Base-by-base conservation (phyloP, 768 basidiomycete species). In the Galerina sulciceps region DNA sequence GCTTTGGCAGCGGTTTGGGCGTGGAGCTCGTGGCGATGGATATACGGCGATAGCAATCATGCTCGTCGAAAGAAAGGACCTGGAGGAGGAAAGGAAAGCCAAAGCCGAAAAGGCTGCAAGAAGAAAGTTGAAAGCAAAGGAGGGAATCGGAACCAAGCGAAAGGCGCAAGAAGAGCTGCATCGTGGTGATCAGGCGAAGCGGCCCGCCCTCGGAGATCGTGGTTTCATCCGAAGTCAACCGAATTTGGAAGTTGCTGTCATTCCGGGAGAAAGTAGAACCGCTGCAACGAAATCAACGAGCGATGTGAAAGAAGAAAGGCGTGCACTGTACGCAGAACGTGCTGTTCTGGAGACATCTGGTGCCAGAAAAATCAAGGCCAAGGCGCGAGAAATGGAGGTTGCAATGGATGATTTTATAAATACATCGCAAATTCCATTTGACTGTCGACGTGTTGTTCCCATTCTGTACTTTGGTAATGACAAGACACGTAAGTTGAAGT, bases 1-100 rank as follows among this genome's bases (percentile, higher is more conserved):
- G 0, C 55, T 77, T 2, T 73, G 71, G 73, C 76, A 79, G 56
- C 56, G 70, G 2, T 69, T 75, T 50, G 76, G 76, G 1, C 67
- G 66, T 15, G 75, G 60, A 1, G 75, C 62, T 18, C 51, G 63
- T 6, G 63, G 57, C n/a, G 55, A 48, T 1, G 37, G 40, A 1
- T 13, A 15, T 4, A 53, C 43, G 14, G 73, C 53, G 4, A 69
- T 59, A 3, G 68, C 63, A 3, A 52, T 74, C 4, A 34, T 74
- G 10, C 59, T 75, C 37, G 65, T 67, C 8, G 71, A 75, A 42
- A 68, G 63, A 48, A 68, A 70, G 31, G 56, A 69, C 53, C 67
- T 65, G 49, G 65, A 73, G 50, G 61, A 63, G n/a, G 64, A 65
- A 31, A n/a, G 60, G 36, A 47, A 57, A 47, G 52, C 36, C 31